Evolutionary conservation across 2,329 filamentous ascomycete genomes (phyloP).

Genomic region (Coniochaeta hoffmannii): DNA sequence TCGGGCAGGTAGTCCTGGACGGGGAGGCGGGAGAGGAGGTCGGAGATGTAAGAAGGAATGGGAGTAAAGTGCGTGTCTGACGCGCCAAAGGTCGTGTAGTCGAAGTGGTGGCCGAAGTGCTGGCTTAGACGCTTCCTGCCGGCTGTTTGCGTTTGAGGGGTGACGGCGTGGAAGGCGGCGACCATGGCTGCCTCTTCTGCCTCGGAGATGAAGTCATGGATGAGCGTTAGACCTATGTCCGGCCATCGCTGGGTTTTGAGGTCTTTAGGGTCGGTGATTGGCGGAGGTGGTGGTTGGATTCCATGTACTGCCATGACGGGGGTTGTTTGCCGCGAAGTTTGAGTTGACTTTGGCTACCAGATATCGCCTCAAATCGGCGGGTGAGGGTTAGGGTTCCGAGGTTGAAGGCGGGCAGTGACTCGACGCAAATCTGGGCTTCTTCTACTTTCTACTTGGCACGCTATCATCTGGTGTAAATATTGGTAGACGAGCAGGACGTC

Average conservation of each 20-base stretch:
- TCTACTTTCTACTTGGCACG: too few relatives aligned
- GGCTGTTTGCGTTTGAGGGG: conserved; percentile 14
- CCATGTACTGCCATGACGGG: conserved; percentile 2
- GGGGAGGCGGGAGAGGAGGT: conserved; percentile 21
- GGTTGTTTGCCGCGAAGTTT: too few relatives aligned
- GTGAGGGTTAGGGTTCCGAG: too few relatives aligned
- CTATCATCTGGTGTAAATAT: too few relatives aligned
- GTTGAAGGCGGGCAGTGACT: too few relatives aligned
- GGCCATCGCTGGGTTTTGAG: conserved; percentile 13
- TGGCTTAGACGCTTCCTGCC: conserved; percentile 14
- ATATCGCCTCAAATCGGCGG: too few relatives aligned
- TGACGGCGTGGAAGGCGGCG: conserved; percentile 34
- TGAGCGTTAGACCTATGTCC: conserved; percentile 13
- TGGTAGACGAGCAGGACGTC: too few relatives aligned
- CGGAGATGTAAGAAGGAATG: conserved; percentile 13
- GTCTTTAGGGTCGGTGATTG: conserved; percentile 6
- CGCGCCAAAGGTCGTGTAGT: conserved; percentile 18
- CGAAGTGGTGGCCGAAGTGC: conserved; percentile 16
- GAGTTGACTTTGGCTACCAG: too few relatives aligned
- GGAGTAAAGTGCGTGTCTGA: conserved; percentile 12
- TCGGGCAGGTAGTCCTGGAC: conserved; percentile 25
- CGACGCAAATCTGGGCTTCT: too few relatives aligned
- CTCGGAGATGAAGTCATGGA: conserved; percentile 15
- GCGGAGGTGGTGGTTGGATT: too few relatives aligned
- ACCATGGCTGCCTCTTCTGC: conserved; percentile 22